Base-by-base conservation (phyloP, 2,329 filamentous ascomycete species). In the Aspergillus novoparasiticus region DNA sequence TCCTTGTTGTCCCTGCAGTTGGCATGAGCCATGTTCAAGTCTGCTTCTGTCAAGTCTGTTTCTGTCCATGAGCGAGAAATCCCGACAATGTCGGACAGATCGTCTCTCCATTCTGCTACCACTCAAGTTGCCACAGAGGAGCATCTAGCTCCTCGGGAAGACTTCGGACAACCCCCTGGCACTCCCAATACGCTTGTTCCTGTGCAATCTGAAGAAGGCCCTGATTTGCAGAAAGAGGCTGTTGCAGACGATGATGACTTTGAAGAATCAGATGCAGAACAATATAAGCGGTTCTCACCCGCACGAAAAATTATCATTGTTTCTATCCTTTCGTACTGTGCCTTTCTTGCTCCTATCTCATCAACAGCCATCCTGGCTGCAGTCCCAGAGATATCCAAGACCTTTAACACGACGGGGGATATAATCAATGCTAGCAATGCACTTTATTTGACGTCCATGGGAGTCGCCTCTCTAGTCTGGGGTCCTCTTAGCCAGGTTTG, bases 351-450 rank as follows among this genome's bases (percentile, higher is more conserved):
- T 1, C 92, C 92, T 0, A 86, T 92, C 28, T 90, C 88, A 2
- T 91, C 88, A 45, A 94, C 91, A 0, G 89, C 89, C 1, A 87
- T 94, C 10, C 78, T 94, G 14, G 85, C 90, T 1, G 91, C 90
- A 2, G 86, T 90, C 1, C 90, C 91, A 1, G 91, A 94, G 75
- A 88, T 94, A 6, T 90, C 90, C 1, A 75, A 73, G 4, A 87
- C 86, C 9, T 92, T 86, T 73, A 67, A 81, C 45, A 92, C 89
- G 0, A 90, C 86, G 0, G 89, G 88, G 6, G 85, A 85, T 11
- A 84, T 93, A 61, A 88, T 94, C 73, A 91, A 92, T 72, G 77
- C 90, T 51, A 89, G 86, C 72, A 94, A 94, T 77, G 90, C 91
- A 0, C 77, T 90, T n/a, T 92, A 92, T 69, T 84, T 92, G 80